These are phyloP conservation scores for Hortaea sp. DNA, from an alignment of 2,329 filamentous ascomycete species.

Conservation along the genomic window DNA sequence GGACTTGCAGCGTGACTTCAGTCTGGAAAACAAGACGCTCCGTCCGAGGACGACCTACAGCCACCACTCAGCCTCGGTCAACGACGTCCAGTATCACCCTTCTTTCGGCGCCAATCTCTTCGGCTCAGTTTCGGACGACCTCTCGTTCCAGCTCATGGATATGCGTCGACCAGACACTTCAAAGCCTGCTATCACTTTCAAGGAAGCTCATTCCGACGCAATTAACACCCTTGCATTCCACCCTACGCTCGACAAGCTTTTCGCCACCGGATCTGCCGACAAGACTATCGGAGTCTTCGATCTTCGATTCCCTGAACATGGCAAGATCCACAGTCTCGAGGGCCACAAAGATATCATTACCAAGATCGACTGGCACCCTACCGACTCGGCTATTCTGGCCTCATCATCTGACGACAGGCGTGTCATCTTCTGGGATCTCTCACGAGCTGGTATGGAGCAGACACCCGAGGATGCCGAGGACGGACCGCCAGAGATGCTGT, in stretches of 20 bases:
- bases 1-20: constrained; percentile 68
- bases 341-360: constrained; percentile 85
- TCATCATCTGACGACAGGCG: constrained; percentile 88
- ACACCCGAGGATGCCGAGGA: constrained; percentile 91
- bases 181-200: constrained; percentile 46
- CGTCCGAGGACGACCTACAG: constrained; percentile 67
- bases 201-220: constrained; percentile 76
- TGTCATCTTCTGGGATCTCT: constrained; percentile 94
- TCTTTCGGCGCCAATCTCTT: constrained; percentile 68
- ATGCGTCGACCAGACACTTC: constrained; percentile 55
- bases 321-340: constrained; percentile 81
- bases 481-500: constrained; percentile 88
- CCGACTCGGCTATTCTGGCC: constrained; percentile 76
- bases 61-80: constrained; percentile 83
- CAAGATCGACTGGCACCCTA: constrained; percentile 88
- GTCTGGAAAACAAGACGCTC: constrained; percentile 58
- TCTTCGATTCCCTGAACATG: constrained; percentile 56
- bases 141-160: constrained; percentile 87
- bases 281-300: constrained; percentile 96
- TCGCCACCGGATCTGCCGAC: constrained; percentile 89
- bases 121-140: constrained; percentile 88
- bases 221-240: constrained; percentile 97
- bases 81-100: constrained; percentile 93
- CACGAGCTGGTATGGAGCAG: constrained; percentile 85
- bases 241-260: constrained; percentile 74